Evolutionary conservation across 352 stramenopile species (phyloP).

Genomic region (Pythium brassicae): DNA sequence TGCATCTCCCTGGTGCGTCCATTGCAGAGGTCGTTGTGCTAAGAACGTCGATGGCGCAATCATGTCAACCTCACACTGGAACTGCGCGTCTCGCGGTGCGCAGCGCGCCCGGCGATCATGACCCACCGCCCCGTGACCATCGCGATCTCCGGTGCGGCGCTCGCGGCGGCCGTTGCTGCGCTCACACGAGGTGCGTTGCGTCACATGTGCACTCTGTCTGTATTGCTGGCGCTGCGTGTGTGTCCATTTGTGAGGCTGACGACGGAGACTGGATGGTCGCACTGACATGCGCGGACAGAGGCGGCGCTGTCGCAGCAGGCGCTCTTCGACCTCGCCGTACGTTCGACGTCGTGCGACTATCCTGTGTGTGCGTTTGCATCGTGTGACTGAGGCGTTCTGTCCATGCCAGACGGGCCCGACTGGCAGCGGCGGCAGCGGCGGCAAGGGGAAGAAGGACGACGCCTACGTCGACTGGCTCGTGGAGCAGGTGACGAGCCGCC

Average conservation of each 20-base stretch:
- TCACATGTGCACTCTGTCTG: too few species aligned
- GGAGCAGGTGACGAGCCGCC: slow-evolving; percentile 51
- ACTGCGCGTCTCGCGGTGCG: not conserved
- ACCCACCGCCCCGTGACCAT: slow-evolving; percentile 7
- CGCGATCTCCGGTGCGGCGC: slow-evolving; percentile 39
- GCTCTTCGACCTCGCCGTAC: slow-evolving; percentile 31
- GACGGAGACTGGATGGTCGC: not conserved
- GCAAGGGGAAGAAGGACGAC: slow-evolving; percentile 28
- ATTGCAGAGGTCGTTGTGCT: not conserved
- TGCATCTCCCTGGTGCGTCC: slow-evolving; percentile 23
- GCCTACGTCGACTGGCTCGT: slow-evolving; percentile 62
- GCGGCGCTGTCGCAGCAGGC: slow-evolving; percentile 45
- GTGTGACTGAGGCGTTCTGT: too few species aligned
- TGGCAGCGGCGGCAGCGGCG: slow-evolving; percentile 22
- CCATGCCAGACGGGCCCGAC: slow-evolving; percentile 18
- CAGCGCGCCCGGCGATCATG: slow-evolving; percentile 14
- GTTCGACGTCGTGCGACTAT: not conserved
- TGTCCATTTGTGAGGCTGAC: not conserved
- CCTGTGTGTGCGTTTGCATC: too few species aligned
- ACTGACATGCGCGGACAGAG: slow-evolving; percentile 8
- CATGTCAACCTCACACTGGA: too few species aligned
- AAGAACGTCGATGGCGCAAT: too few species aligned
- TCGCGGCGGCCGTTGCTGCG: slow-evolving; percentile 40
- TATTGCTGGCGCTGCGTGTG: too few species aligned
- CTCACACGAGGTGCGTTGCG: slow-evolving; percentile 28